phyloP scores from a whole-genome alignment of 352 stramenopile species.

The Phytophthora macrochlamydospora region DNA sequence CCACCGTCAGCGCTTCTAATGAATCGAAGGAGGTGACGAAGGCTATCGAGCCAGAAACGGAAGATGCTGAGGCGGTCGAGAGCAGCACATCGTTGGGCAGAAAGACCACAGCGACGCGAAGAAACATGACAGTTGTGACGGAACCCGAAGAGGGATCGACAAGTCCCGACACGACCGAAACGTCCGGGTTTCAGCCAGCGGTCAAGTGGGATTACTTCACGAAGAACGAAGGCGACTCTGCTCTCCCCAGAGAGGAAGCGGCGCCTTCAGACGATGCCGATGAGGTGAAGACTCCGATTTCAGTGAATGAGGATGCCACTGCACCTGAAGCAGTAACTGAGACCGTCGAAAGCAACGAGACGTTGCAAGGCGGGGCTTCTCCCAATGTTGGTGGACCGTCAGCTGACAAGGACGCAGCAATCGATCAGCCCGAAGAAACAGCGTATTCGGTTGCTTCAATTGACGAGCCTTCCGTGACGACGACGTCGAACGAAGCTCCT shows the following conservation, averaged over 20 bases:
- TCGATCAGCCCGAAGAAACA: conserved; percentile 1
- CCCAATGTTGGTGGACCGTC: background rate
- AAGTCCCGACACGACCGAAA: background rate
- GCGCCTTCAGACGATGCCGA: background rate
- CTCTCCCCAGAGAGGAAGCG: background rate
- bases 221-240: background rate
- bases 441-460: conserved; percentile 1
- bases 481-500: background rate
- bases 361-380: too few species aligned
- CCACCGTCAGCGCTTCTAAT: conserved; percentile 1
- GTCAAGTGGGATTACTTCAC: conserved; percentile 15
- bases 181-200: too few species aligned
- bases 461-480: conserved; percentile 3
- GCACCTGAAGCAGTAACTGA: background rate
- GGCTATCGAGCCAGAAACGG: background rate
- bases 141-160: conserved; percentile 6
- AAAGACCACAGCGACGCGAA: too few species aligned
- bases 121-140: conserved; percentile 1
- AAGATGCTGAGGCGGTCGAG: background rate
- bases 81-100: too few species aligned
- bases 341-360: too few species aligned
- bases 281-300: conserved; percentile 8
- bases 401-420: background rate
- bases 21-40: conserved; percentile 4
- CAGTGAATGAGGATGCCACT: background rate